Evolutionary conservation across 768 basidiomycete genomes (phyloP), one percentile per base, ranked within the genome.

Genomic region (Suillus sp.): DNA sequence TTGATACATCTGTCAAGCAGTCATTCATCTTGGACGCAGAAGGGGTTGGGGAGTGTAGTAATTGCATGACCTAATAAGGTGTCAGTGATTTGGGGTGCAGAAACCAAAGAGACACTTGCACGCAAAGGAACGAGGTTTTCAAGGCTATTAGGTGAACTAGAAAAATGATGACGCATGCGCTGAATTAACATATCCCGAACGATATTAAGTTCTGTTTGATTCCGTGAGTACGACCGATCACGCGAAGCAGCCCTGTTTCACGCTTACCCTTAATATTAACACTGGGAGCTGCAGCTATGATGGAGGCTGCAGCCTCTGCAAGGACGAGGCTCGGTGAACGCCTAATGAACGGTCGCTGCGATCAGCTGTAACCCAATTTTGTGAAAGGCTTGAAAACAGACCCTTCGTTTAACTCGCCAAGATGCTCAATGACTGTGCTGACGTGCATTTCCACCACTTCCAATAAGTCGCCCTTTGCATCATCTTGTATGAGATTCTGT

Each of bases 361-460:
- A 66, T 56, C 38, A 32, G 43, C 61, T 38, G 37, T 35, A 56
- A 18, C 53, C 22, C 18, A 1, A 58, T 14, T 38, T 57, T 30
- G 27, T 34, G 16, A 11, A 62, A 47, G 25, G 27, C 60, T 8
- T 27, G 65, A 66, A 59, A 55, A 74, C 73, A 64, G 67, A 83
- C 83, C 75, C 77, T 62, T 77, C 75, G 43, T 87, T 84, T 45
- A 91, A 66, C 70, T 90, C 88, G 55, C 75, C 73, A 63, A 86
- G 80, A 70, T 83, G 84, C 64, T 86, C 84, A 32, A 88, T 71
- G 22, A 92, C 68, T 25, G 83, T 77, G n/a, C 87, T 86, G 37
- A 91, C 76, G 67, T 89, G 79, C 83, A 86, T 86, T 72, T 86
- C 89, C 64, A 92, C 62, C 32, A 81, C 79, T 72, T 87, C 88